Evolutionary conservation across 1,284 basidiomycete species (phyloP).

Genomic region (Leccinum laetum): DNA sequence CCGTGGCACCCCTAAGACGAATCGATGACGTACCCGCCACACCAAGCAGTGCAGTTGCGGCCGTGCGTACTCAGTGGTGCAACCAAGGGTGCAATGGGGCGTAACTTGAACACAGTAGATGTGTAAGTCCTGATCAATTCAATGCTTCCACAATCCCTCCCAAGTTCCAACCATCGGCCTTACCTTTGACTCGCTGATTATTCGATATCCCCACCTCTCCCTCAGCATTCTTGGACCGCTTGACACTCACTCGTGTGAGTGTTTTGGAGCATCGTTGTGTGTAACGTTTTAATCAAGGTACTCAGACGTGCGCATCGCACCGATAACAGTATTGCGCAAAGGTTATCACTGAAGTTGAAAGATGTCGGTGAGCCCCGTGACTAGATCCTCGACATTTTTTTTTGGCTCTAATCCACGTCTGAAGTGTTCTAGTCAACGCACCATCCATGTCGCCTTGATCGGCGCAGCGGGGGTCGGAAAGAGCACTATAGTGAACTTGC

Average conservation of each 20-base stretch:
- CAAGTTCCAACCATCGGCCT: too few relatives aligned
- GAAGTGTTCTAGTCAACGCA: constrained; percentile 6
- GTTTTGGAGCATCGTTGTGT: background rate
- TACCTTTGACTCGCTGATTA: too few relatives aligned
- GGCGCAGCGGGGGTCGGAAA: constrained; percentile 28
- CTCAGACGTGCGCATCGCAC: background rate
- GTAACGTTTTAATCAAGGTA: background rate
- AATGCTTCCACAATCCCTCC: too few relatives aligned
- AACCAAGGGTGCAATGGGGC: too few relatives aligned
- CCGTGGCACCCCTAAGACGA: too few relatives aligned
- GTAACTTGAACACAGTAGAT: too few relatives aligned
- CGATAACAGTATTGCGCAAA: background rate
- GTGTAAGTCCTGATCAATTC: too few relatives aligned
- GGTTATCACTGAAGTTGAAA: background rate
- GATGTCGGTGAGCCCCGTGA: constrained; percentile 20
- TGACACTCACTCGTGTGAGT: background rate
- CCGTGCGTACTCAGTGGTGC: too few relatives aligned
- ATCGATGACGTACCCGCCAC: too few relatives aligned
- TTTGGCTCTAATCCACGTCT: constrained; percentile 2
- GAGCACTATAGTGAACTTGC: constrained; percentile 29
- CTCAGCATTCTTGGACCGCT: background rate
- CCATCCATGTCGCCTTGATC: constrained; percentile 21
- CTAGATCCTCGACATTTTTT: background rate
- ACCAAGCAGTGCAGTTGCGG: too few relatives aligned
- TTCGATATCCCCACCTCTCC: background rate